Percentiles rank a stretch among this genome's conserved stretches.
phyloP scores from a whole-genome alignment of 176 grass and related monocot genomes.

The Lolium rigidum region DNA sequence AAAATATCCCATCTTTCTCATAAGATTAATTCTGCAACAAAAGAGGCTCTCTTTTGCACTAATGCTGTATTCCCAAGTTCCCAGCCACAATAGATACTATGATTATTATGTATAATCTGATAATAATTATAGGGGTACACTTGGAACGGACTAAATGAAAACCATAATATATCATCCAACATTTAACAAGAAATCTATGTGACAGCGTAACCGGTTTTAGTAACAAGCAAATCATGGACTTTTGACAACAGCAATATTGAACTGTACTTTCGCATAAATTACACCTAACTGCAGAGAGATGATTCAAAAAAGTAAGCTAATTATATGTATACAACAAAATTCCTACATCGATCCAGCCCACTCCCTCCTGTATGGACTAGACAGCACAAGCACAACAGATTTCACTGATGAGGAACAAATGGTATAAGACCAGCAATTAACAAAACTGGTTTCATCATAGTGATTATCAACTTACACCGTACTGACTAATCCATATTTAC shows the following conservation, averaged over 20 bases:
- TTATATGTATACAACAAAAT: not conserved
- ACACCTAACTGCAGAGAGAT: not conserved
- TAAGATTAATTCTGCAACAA: not conserved
- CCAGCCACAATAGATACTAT: not conserved
- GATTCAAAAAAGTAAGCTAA: not conserved
- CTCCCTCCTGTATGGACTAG: not conserved
- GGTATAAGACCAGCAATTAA: constrained; percentile 2
- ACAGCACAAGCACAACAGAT: not conserved
- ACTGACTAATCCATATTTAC: not conserved
- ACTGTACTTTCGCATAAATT: not conserved
- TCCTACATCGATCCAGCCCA: not conserved
- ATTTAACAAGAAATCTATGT: too few species aligned
- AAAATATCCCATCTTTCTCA: not conserved
- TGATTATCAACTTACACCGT: not conserved
- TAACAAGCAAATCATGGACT: not conserved
- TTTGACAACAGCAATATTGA: not conserved
- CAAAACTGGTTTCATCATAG: not conserved
- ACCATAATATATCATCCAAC: not conserved
- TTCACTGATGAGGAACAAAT: not conserved
- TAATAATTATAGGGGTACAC: not conserved
- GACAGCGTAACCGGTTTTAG: too few species aligned
- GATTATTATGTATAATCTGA: not conserved
- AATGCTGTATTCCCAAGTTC: not conserved
- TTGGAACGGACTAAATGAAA: not conserved
- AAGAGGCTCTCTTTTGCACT: not conserved